phyloP scores from a whole-genome alignment of 2,329 filamentous ascomycete genomes.

The Xylariomycetidae sp. region DNA sequence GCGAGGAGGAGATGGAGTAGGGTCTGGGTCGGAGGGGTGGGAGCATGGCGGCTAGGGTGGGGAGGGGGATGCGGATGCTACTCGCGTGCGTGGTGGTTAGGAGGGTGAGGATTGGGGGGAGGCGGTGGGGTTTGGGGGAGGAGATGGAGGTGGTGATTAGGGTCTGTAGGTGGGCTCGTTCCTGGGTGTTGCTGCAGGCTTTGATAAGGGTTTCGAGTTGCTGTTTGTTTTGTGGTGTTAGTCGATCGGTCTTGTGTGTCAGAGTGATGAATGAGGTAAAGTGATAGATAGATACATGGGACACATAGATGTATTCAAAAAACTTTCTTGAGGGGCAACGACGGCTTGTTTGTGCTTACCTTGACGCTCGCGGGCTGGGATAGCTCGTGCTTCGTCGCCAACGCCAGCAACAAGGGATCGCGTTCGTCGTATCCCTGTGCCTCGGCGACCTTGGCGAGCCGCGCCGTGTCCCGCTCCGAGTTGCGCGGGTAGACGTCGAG shows the following conservation, averaged over 20 bases:
- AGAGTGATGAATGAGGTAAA: too few relatives aligned
- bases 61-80: neutral
- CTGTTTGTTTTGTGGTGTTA: too few relatives aligned
- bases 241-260: too few relatives aligned
- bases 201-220: neutral
- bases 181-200: neutral
- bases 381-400: neutral
- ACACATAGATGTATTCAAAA: too few relatives aligned
- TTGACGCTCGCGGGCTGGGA: neutral
- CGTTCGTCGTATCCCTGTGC: neutral
- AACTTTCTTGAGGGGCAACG: too few relatives aligned
- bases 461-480: neutral
- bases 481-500: slow-evolving; percentile 1
- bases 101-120: too few relatives aligned
- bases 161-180: neutral
- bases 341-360: neutral
- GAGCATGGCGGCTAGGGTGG: slow-evolving; percentile 1
- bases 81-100: too few relatives aligned
- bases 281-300: too few relatives aligned
- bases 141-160: too few relatives aligned
- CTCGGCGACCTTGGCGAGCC: neutral
- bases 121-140: too few relatives aligned
- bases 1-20: slow-evolving; percentile 54
- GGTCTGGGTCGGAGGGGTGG: slow-evolving; percentile 32
- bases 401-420: neutral